Evolutionary conservation across 768 basidiomycete genomes (phyloP).

Genomic region (Collybia sordida): DNA sequence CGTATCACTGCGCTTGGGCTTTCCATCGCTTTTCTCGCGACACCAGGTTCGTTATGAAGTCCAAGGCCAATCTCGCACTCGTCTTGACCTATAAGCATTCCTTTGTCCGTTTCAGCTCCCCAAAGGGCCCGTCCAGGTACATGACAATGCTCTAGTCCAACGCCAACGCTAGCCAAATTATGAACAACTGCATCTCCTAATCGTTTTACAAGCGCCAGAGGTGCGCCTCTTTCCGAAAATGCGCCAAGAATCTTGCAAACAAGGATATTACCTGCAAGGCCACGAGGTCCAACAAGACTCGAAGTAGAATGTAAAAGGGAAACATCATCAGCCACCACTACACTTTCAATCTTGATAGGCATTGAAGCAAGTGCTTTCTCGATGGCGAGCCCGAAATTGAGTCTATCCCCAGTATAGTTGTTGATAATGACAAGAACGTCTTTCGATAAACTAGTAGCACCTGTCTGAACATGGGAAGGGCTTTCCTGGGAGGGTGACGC

Average conservation of each 20-base stretch:
- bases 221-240: slow-evolving; percentile 38
- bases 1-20: slow-evolving; percentile 24
- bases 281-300: slow-evolving; percentile 46
- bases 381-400: slow-evolving; percentile 58
- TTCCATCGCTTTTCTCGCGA: slow-evolving; percentile 34
- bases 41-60: slow-evolving; percentile 56
- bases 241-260: slow-evolving; percentile 60
- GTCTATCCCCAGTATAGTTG: slow-evolving; percentile 55
- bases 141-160: slow-evolving; percentile 56
- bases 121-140: slow-evolving; percentile 41
- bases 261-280: slow-evolving; percentile 45
- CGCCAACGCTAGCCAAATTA: slow-evolving; percentile 33
- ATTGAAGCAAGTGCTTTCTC: slow-evolving; percentile 44
- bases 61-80: slow-evolving; percentile 53
- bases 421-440: slow-evolving; percentile 42
- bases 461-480: background rate
- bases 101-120: slow-evolving; percentile 15
- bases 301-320: slow-evolving; percentile 33
- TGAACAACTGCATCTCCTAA: slow-evolving; percentile 33
- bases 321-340: slow-evolving; percentile 58
- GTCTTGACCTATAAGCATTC: slow-evolving; percentile 15
- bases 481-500: slow-evolving; percentile 16
- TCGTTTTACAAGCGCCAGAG: slow-evolving; percentile 29
- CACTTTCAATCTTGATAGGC: slow-evolving; percentile 35
- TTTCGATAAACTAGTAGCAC: slow-evolving; percentile 1